Conservation (phyloP, 2,329 filamentous ascomycete genomes). For the Colletotrichum endophyticum region DNA sequence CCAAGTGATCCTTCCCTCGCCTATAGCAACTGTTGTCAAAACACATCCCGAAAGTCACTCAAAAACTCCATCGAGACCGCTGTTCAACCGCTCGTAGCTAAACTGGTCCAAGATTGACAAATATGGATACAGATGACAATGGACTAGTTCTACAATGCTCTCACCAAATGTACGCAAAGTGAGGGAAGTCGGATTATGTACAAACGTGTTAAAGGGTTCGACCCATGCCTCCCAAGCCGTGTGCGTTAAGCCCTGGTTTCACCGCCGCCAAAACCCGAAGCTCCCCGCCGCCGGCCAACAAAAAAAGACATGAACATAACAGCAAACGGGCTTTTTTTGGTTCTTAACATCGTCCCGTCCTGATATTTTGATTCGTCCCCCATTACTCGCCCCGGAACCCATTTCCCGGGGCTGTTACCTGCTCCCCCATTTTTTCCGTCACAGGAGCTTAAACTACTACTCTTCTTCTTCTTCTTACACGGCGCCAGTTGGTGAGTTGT, state of each 20-base stretch:
- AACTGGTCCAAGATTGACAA: background rate
- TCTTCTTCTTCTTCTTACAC: constrained; percentile 22
- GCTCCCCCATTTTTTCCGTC: background rate
- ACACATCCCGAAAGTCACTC: background rate
- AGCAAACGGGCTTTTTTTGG: background rate
- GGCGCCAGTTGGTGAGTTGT: constrained; percentile 1
- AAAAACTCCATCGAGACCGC: background rate
- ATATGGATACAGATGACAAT: constrained; percentile 4
- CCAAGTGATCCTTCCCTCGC: background rate
- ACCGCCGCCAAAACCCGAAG: constrained; percentile 2
- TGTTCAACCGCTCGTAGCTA: background rate
- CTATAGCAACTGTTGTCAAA: background rate
- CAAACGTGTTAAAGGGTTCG: constrained; percentile 2
- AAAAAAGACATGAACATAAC: constrained; percentile 3
- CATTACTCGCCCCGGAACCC: constrained; percentile 2
- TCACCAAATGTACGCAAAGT: constrained; percentile 17
- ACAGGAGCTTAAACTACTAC: background rate
- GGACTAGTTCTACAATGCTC: constrained; percentile 21
- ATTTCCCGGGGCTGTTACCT: background rate
- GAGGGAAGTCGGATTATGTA: constrained; percentile 21
- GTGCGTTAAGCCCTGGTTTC: background rate
- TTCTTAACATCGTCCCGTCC: background rate
- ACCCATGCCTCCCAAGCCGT: constrained; percentile 6
- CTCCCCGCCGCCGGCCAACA: background rate
- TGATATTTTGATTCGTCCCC: constrained; percentile 14